phyloP scores from a whole-genome alignment of 306 rosid species.

The Arachis hypogaea region DNA sequence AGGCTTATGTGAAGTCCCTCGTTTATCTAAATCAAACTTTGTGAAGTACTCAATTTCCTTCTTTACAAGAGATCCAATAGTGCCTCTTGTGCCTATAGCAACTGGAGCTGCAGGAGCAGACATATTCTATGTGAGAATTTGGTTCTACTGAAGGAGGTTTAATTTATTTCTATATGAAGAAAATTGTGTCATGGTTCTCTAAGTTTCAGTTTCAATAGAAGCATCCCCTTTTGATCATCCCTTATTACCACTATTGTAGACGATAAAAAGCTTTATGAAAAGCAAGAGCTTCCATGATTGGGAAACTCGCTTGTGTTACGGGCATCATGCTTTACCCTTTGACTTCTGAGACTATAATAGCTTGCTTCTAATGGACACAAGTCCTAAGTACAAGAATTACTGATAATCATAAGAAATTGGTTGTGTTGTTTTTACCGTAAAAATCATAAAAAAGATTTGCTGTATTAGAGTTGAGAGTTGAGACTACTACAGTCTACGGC shows the following conservation, averaged over 20 bases:
- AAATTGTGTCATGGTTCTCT: constrained; percentile 38
- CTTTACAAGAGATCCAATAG: constrained; percentile 74
- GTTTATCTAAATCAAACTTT: constrained; percentile 61
- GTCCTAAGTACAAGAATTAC: neutral
- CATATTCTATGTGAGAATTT: constrained; percentile 50
- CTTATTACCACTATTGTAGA: constrained; percentile 13
- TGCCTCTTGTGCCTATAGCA: constrained; percentile 81
- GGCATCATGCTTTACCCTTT: constrained; percentile 41
- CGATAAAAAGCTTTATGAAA: constrained; percentile 48
- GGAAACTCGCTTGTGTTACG: constrained; percentile 46
- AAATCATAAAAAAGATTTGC: neutral
- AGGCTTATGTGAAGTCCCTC: constrained; percentile 48
- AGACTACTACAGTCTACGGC: neutral
- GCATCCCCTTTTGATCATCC: constrained; percentile 45
- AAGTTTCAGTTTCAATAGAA: constrained; percentile 50
- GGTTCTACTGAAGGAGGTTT: constrained; percentile 38
- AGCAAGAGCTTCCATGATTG: constrained; percentile 56
- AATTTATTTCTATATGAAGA: constrained; percentile 57
- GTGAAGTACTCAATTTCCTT: constrained; percentile 76
- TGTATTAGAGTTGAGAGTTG: constrained; percentile 4
- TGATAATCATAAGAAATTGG: constrained; percentile 27
- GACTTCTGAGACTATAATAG: constrained; percentile 34
- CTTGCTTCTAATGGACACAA: constrained; percentile 29
- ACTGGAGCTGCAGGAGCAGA: constrained; percentile 61
- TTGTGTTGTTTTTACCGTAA: neutral